These are phyloP conservation scores for Claviceps arundinis DNA, from an alignment of 2,329 filamentous ascomycete genomes.

Conservation along the genomic window DNA sequence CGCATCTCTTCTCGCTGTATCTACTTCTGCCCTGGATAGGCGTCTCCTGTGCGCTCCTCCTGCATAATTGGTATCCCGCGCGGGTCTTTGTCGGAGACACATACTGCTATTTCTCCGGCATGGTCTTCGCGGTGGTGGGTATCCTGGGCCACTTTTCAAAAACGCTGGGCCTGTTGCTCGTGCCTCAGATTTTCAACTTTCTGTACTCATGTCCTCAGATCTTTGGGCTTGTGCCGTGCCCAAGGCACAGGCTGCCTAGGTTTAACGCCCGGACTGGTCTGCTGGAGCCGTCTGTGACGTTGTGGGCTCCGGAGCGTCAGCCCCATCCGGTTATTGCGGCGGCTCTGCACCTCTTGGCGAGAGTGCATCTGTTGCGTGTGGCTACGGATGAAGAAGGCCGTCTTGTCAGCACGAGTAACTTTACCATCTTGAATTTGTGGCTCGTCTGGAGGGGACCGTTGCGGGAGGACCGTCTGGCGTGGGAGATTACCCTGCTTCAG, in stretches of 20 bases:
- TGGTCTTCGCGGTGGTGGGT: conserved; percentile 95
- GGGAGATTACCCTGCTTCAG: conserved; percentile 73
- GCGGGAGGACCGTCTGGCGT: conserved; percentile 70
- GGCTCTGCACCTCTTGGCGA: conserved; percentile 54
- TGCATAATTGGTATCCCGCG: conserved; percentile 92
- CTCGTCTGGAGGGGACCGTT: conserved; percentile 88
- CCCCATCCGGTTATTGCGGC: conserved; percentile 50
- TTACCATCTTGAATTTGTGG: conserved; percentile 93
- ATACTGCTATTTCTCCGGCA: conserved; percentile 98
- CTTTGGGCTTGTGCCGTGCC: conserved; percentile 81
- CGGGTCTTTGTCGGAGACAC: conserved; percentile 95
- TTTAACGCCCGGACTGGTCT: conserved; percentile 79
- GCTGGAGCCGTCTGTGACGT: conserved; percentile 73
- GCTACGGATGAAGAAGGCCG: conserved; percentile 52
- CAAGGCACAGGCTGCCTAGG: conserved; percentile 76
- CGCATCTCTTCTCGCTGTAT: conserved; percentile 91
- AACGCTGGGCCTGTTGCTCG: conserved; percentile 77
- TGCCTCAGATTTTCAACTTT: conserved; percentile 96
- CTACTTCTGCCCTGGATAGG: conserved; percentile 88
- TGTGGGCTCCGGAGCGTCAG: conserved; percentile 55
- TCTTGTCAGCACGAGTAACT: conserved; percentile 72
- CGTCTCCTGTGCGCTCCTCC: conserved; percentile 73
- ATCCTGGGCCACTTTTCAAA: conserved; percentile 98
- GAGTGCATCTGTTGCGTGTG: conserved; percentile 54
- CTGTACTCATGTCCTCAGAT: conserved; percentile 85